Evolutionary conservation across 106 monocot genomes (phyloP), one percentile per base, ranked within the genome.

Genomic region (Apostasia ramifera): DNA sequence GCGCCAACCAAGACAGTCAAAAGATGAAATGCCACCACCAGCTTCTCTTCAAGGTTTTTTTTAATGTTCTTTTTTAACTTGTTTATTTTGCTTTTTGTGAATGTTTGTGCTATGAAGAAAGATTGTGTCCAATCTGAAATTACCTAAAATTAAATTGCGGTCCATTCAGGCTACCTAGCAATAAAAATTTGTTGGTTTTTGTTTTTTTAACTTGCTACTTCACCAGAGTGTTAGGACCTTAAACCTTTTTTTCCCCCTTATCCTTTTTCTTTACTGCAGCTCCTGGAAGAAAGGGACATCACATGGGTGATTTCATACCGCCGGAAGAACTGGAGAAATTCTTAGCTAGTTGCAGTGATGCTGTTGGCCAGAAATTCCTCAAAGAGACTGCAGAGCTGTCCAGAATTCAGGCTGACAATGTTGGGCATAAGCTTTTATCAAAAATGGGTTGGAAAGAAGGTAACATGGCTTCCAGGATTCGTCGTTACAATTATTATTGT

Each of bases 381-480:
- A 66, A 51, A 75, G 92, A 98, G 63, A 92, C 89, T 74, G 82
- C 87, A 26, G 87, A 86, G 53, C 92, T 54, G 79, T 82, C 92
- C 41, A 98, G 78, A 77, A 98, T 98, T 54, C 92, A 98, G 66
- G 89, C 97, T 9, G 97, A 98, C 64, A 98, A 98, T 80, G 85
- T 98, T 51, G 97, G 92, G 11, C 97, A 98, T 69, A 98, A 78
- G 66, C 97, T 98, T 75, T 67, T 98, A 60, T 92, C 97, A 38
- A 98, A 98, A 71, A 98, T 98, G 97, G 97, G 97, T n/a, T 92
- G 97, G 97, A 92, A 74, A 81, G 97, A 98, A 90, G 97, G 97
- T 97, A 71, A 57, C 40, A 54, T 38, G 43, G 4, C n/a, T 14
- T 8, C 12, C 8, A 50, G 50, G 4, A 4, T 50, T 50, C 50